These are phyloP conservation scores for Geotrichum phurueaensis DNA, from an alignment of 1,139 yeast genomes.

Conservation along the genomic window DNA sequence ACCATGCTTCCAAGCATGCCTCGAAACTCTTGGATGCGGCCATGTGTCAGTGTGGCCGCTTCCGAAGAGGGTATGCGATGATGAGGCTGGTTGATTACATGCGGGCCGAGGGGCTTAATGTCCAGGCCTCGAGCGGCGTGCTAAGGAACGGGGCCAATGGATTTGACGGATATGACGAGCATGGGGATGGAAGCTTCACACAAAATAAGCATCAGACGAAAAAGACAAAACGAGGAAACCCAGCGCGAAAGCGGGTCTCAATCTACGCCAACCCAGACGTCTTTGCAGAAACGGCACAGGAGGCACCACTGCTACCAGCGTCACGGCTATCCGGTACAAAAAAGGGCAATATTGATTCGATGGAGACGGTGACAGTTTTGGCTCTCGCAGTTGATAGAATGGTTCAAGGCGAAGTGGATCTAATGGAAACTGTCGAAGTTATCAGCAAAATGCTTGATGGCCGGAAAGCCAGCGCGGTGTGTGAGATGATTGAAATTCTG, in stretches of 20 bases:
- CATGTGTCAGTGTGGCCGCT: background rate
- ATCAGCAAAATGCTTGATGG: background rate
- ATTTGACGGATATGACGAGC: constrained; percentile 1
- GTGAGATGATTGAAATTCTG: background rate
- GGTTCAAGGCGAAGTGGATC: background rate
- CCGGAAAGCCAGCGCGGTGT: background rate
- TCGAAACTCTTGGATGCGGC: background rate
- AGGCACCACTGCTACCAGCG: background rate
- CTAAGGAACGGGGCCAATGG: background rate
- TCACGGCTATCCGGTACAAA: background rate
- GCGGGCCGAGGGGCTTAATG: background rate
- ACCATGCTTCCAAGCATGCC: background rate
- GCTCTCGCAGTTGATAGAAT: background rate
- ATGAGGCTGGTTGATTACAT: constrained; percentile 1
- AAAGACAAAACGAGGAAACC: background rate
- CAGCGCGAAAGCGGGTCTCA: background rate
- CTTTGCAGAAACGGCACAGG: background rate
- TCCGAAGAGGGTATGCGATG: background rate
- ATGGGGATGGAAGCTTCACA: background rate
- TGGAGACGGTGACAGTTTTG: constrained; percentile 10
- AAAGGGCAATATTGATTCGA: background rate
- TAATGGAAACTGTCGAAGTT: background rate
- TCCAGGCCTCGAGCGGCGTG: constrained; percentile 2
- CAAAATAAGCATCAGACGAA: background rate
- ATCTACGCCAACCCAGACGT: background rate